Conservation (phyloP, 192 early-diverging fungal genomes). For the Coemansia sp. region DNA sequence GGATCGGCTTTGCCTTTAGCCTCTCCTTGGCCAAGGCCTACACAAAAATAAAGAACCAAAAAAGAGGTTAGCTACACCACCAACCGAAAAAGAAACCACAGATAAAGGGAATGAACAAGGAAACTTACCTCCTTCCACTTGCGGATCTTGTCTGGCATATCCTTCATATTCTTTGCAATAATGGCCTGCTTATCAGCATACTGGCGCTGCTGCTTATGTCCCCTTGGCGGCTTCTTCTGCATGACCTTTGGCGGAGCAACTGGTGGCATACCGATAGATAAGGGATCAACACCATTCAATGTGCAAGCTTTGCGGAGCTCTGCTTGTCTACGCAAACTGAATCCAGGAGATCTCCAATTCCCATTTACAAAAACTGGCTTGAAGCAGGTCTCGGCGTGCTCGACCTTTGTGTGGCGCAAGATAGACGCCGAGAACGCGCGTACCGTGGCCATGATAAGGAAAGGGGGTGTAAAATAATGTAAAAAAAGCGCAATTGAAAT, state of each 20-base stretch:
- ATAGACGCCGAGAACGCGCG: constrained; percentile 37
- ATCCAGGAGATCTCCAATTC: constrained; percentile 53
- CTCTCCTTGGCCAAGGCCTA: constrained; percentile 46
- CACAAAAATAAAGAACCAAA: neutral
- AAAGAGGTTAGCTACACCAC: neutral
- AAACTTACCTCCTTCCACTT: constrained; percentile 48
- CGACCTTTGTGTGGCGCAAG: constrained; percentile 23
- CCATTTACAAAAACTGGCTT: constrained; percentile 43
- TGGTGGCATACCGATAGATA: constrained; percentile 53
- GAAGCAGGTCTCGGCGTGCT: constrained; percentile 37
- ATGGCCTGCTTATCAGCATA: constrained; percentile 40
- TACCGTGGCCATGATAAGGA: constrained; percentile 34
- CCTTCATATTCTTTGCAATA: constrained; percentile 46
- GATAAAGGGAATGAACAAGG: neutral
- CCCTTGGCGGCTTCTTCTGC: constrained; percentile 53
- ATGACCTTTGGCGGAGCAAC: constrained; percentile 32
- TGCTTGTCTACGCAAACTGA: constrained; percentile 57
- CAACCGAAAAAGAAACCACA: neutral
- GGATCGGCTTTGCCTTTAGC: constrained; percentile 36
- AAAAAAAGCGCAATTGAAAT: neutral
- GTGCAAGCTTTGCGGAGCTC: constrained; percentile 65
- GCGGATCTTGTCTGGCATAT: constrained; percentile 54
- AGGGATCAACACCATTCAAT: constrained; percentile 51
- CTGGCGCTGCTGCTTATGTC: constrained; percentile 51
- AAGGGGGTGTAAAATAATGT: neutral